Percentiles rank a stretch among this genome's conserved stretches.
phyloP scores from a whole-genome alignment of 352 stramenopile species.

The Globisporangium alternatum region DNA sequence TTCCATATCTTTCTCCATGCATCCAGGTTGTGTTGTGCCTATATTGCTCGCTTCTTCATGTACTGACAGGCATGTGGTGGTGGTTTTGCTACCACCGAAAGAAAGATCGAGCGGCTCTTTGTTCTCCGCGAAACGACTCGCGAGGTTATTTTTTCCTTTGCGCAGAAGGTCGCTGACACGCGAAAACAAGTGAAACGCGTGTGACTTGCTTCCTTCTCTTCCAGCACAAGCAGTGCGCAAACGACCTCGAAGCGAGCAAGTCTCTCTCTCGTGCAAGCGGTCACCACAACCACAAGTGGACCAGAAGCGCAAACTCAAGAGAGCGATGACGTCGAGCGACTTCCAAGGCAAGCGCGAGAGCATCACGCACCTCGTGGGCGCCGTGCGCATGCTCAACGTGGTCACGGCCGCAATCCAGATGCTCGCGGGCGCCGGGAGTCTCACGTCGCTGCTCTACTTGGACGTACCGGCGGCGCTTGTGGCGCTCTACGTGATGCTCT shows the following conservation, averaged over 20 bases:
- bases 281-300: neutral
- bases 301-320: neutral
- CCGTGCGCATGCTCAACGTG: constrained; percentile 39
- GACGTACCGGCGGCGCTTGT: constrained; percentile 42
- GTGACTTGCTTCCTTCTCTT: neutral
- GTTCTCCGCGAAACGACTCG: constrained; percentile 2
- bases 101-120: constrained; percentile 4
- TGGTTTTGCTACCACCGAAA: neutral
- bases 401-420: constrained; percentile 40
- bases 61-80: neutral
- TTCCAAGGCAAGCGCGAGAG: constrained; percentile 20
- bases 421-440: constrained; percentile 36
- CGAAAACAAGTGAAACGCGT: neutral
- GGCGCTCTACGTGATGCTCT: constrained; percentile 46
- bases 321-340: constrained; percentile 1
- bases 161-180: constrained; percentile 10
- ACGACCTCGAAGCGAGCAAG: neutral
- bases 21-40: neutral
- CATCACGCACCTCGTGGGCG: constrained; percentile 26
- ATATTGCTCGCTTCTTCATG: neutral
- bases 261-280: neutral
- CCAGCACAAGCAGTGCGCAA: neutral
- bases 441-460: constrained; percentile 37
- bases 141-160: neutral
- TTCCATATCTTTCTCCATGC: neutral